Percentiles rank a stretch among this genome's conserved stretches.
Evolutionary conservation across 768 basidiomycete genomes (phyloP).

Genomic region (Boletus vinaceobasis): DNA sequence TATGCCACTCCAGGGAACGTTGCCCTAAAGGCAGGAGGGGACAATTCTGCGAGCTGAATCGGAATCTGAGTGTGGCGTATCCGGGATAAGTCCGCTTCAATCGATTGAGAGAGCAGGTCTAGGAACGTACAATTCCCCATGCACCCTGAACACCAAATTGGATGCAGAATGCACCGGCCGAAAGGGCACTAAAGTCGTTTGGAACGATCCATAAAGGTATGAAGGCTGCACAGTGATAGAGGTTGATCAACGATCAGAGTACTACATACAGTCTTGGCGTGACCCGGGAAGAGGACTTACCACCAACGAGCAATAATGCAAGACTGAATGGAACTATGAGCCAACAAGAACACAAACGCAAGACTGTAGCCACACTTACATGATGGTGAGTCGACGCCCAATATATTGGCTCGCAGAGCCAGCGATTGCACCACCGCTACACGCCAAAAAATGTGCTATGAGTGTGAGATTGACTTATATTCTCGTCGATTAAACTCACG

Average conservation of each 20-base stretch:
- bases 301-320: slow-evolving; percentile 20
- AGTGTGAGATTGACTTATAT: background rate
- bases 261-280: too few relatives aligned
- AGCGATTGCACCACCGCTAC: slow-evolving; percentile 62
- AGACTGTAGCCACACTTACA: slow-evolving; percentile 25
- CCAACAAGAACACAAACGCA: background rate
- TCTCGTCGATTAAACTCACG: slow-evolving; percentile 32
- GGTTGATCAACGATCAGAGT: background rate
- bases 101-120: background rate
- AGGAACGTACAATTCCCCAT: slow-evolving; percentile 72
- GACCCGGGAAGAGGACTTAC: slow-evolving; percentile 41
- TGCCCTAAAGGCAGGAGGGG: slow-evolving; percentile 85
- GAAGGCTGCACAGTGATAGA: slow-evolving; percentile 32
- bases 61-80: slow-evolving; percentile 46
- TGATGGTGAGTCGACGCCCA: slow-evolving; percentile 77
- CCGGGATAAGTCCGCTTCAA: background rate
- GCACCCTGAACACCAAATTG: slow-evolving; percentile 90
- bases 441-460: background rate
- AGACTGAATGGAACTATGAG: slow-evolving; percentile 15
- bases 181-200: slow-evolving; percentile 55
- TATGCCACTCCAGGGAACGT: slow-evolving; percentile 86
- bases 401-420: slow-evolving; percentile 71
- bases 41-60: slow-evolving; percentile 79
- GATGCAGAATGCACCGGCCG: slow-evolving; percentile 83
- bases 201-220: slow-evolving; percentile 88